Evolutionary conservation across 345 rosid genomes (phyloP).

Genomic region (Noccaea bulbosa): DNA sequence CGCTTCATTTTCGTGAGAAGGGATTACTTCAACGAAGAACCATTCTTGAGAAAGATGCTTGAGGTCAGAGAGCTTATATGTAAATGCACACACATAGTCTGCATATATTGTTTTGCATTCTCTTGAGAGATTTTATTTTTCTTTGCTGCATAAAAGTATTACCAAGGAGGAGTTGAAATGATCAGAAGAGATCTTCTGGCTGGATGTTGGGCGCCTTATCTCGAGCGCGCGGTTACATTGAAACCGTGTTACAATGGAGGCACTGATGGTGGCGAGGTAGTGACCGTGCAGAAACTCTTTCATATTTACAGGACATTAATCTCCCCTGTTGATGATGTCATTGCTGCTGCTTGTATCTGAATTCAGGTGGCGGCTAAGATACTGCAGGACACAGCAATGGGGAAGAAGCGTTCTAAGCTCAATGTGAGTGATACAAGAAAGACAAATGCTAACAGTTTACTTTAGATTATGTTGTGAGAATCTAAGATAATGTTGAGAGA

Average conservation of each 20-base stretch:
- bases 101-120: neutral
- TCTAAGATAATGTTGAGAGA: neutral
- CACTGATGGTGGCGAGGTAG: constrained; percentile 88
- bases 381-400: constrained; percentile 83
- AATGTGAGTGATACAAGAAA: constrained; percentile 54
- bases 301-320: neutral
- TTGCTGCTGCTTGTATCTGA: neutral
- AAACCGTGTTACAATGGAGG: constrained; percentile 86
- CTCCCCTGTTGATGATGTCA: constrained; percentile 7
- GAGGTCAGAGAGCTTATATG: constrained; percentile 54
- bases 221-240: constrained; percentile 84
- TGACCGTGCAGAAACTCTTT: constrained; percentile 2
- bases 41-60: constrained; percentile 92
- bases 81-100: neutral
- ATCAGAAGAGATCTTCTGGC: constrained; percentile 86
- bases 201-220: constrained; percentile 92
- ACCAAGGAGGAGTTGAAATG: constrained; percentile 96
- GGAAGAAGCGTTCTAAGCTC: constrained; percentile 73
- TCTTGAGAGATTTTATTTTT: neutral
- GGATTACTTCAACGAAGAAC: constrained; percentile 94
- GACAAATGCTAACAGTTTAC: neutral
- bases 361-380: constrained; percentile 82
- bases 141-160: constrained; percentile 49
- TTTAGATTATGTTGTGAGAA: neutral
- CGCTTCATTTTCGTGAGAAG: constrained; percentile 95